These are phyloP conservation scores for Botrytis medusae DNA, from an alignment of 2,329 filamentous ascomycete genomes.

Conservation along the genomic window DNA sequence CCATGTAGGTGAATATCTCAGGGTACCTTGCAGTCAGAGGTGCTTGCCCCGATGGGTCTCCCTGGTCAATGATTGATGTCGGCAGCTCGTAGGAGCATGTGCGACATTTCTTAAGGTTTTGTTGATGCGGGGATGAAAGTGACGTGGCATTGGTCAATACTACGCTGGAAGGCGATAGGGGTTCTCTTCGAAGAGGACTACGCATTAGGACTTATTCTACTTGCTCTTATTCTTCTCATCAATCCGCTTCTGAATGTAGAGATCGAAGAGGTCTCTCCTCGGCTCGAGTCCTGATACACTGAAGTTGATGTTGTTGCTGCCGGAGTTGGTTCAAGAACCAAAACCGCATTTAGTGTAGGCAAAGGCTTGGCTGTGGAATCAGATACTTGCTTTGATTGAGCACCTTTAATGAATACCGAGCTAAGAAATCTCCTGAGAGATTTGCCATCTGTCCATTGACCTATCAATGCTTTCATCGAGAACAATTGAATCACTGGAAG, in stretches of 20 bases:
- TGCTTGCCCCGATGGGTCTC: background rate
- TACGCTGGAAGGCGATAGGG: background rate
- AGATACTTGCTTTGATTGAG: background rate
- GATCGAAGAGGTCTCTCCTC: background rate
- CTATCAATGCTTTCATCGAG: conserved; percentile 1
- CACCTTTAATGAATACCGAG: background rate
- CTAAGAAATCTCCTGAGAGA: conserved; percentile 4
- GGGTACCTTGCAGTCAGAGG: background rate
- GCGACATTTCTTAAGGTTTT: background rate
- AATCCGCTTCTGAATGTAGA: background rate
- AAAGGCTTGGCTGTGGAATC: background rate
- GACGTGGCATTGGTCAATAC: conserved; percentile 1
- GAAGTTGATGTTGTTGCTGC: background rate
- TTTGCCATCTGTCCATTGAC: background rate
- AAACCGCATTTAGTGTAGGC: background rate
- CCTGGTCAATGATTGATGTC: background rate
- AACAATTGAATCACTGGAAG: background rate
- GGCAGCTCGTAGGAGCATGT: conserved; percentile 6
- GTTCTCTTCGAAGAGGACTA: background rate
- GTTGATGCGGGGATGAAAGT: background rate
- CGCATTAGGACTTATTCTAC: background rate
- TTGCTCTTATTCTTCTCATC: background rate
- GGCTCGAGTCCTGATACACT: background rate
- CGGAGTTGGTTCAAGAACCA: background rate
- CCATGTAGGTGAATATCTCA: conserved; percentile 19